Evolutionary conservation across 164 flowering plant species (phyloP).

Genomic region (Aristolochia californica): DNA sequence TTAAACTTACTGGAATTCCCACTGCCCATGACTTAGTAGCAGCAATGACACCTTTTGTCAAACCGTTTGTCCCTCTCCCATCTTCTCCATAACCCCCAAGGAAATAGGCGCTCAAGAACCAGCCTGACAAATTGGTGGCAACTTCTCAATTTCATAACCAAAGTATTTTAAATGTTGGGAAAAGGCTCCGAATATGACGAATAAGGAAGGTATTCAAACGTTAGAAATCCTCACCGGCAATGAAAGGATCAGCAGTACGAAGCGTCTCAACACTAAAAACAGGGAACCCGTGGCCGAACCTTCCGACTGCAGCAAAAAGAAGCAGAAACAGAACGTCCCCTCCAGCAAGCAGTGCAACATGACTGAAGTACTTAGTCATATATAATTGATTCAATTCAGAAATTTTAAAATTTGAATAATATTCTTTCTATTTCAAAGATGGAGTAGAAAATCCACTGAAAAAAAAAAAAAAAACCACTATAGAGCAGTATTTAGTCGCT

Average conservation of each 20-base stretch:
- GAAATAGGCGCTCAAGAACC: slow-evolving; percentile 87
- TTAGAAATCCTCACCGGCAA: slow-evolving; percentile 25
- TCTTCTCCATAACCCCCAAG: slow-evolving; percentile 87
- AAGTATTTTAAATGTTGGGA: slow-evolving; percentile 7
- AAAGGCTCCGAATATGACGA: slow-evolving; percentile 68
- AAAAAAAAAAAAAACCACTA: too few relatives aligned
- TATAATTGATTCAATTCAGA: too few relatives aligned
- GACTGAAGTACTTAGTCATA: too few relatives aligned
- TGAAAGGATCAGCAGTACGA: slow-evolving; percentile 65
- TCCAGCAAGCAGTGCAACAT: slow-evolving; percentile 63
- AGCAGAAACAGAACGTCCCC: slow-evolving; percentile 80
- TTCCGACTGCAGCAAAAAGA: slow-evolving; percentile 77
- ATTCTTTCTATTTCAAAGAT: too few relatives aligned
- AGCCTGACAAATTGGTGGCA: slow-evolving; percentile 86
- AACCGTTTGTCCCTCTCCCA: slow-evolving; percentile 76
- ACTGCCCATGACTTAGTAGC: slow-evolving; percentile 81
- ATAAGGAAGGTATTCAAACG: slow-evolving; percentile 74
- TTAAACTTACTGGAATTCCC: slow-evolving; percentile 74
- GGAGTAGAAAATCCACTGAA: too few relatives aligned
- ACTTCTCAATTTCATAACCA: slow-evolving; percentile 48
- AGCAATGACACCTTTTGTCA: slow-evolving; percentile 47
- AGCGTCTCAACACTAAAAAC: slow-evolving; percentile 79
- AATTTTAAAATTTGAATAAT: too few relatives aligned
- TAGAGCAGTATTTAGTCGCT: too few relatives aligned
- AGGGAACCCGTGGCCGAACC: slow-evolving; percentile 78